Evolutionary conservation across 164 flowering plant genomes (phyloP).

Genomic region (Magnolia changhungtana): DNA sequence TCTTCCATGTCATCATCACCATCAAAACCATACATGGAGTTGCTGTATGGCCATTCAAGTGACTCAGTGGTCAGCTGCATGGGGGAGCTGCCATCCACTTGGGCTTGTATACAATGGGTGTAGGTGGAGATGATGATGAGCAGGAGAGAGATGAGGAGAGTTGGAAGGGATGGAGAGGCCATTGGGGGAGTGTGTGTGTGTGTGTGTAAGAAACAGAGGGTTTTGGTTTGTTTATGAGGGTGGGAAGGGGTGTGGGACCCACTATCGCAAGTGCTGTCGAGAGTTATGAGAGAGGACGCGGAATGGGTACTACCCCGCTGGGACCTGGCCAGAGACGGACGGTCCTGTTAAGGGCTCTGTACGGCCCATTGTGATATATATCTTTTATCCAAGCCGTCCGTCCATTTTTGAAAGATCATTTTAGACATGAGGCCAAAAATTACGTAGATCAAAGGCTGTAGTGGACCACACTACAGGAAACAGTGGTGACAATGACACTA

Average conservation of each 20-base stretch:
- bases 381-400: too few species aligned
- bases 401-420: too few species aligned
- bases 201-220: background rate
- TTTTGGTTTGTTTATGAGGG: background rate
- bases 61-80: conserved; percentile 23
- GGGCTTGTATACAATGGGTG: conserved; percentile 11
- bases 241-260: background rate
- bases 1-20: background rate
- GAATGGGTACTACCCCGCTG: background rate
- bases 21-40: conserved; percentile 18
- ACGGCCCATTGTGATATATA: too few species aligned
- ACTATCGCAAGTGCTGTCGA: background rate
- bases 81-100: conserved; percentile 24
- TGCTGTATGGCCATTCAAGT: conserved; percentile 28
- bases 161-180: conserved; percentile 9
- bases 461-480: too few species aligned
- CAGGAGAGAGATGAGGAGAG: conserved; percentile 11
- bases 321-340: too few species aligned
- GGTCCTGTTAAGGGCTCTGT: too few species aligned
- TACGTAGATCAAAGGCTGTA: too few species aligned
- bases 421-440: too few species aligned
- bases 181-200: background rate
- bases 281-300: background rate
- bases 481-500: too few species aligned
- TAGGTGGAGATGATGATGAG: conserved; percentile 4